phyloP scores from a whole-genome alignment of 129 eudicot genomes.

The Lactuca saligna region DNA sequence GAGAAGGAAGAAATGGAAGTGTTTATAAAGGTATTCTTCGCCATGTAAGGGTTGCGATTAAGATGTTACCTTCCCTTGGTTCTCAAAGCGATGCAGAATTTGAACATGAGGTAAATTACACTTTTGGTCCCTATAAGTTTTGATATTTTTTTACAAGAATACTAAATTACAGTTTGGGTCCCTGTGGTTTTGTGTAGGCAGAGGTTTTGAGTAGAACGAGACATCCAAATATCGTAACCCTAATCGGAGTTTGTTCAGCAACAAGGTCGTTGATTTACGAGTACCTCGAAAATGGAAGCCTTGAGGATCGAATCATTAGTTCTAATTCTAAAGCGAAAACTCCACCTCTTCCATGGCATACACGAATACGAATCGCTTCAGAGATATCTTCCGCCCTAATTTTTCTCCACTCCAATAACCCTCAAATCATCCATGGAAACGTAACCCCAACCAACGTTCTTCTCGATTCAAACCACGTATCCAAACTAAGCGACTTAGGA shows the following conservation, averaged over 20 bases:
- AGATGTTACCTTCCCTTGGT: conserved; percentile 77
- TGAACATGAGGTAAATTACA: conserved; percentile 52
- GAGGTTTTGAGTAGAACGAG: conserved; percentile 66
- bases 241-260: conserved; percentile 82
- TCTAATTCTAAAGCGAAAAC: conserved; percentile 27
- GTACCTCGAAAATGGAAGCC: conserved; percentile 73
- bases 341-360: conserved; percentile 64
- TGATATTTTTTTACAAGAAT: too few species aligned
- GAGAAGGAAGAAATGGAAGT: conserved; percentile 79
- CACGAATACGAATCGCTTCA: conserved; percentile 57
- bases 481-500: conserved; percentile 68
- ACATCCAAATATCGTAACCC: conserved; percentile 78
- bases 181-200: conserved; percentile 38
- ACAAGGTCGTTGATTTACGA: conserved; percentile 69
- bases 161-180: too few species aligned
- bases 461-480: conserved; percentile 62
- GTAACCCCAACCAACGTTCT: conserved; percentile 59
- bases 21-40: conserved; percentile 72
- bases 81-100: conserved; percentile 61
- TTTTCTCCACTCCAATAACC: conserved; percentile 62
- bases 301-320: conserved; percentile 54
- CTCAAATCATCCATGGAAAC: conserved; percentile 65
- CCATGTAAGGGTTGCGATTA: conserved; percentile 69
- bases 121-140: too few species aligned
- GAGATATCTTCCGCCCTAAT: conserved; percentile 72